Conservation (phyloP, 2,329 filamentous ascomycete species). For the Pseudohalonectria lignicola region DNA sequence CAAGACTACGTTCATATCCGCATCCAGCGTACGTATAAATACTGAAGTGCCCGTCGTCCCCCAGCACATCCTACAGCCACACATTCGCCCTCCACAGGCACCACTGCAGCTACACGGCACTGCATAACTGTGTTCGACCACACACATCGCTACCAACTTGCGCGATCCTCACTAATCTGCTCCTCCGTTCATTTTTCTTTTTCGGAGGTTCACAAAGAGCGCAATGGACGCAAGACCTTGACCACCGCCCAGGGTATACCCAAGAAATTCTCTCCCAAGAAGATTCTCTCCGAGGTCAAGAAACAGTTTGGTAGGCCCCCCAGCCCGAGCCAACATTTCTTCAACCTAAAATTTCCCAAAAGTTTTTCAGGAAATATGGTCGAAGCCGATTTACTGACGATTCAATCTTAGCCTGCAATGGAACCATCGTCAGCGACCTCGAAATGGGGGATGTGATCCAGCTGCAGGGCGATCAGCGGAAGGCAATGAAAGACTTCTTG, state of each 20-base stretch:
- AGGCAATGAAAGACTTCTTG: constrained; percentile 96
- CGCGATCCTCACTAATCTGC: too few relatives aligned
- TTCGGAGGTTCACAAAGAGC: constrained; percentile 53
- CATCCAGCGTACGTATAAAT: constrained; percentile 75
- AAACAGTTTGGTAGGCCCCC: constrained; percentile 88
- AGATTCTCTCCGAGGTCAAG: constrained; percentile 99
- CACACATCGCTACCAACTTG: too few relatives aligned
- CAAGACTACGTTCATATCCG: constrained; percentile 99
- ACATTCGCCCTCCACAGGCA: too few relatives aligned
- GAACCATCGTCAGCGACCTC: constrained; percentile 90
- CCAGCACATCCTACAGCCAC: too few relatives aligned
- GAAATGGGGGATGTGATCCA: constrained; percentile 99
- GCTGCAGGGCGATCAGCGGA: constrained; percentile 98
- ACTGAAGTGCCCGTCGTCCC: too few relatives aligned
- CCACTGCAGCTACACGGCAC: too few relatives aligned
- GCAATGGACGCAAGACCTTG: constrained; percentile 99
- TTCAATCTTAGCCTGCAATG: constrained; percentile 66
- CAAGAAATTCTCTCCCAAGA: constrained; percentile 99
- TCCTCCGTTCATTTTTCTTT: constrained; percentile 1
- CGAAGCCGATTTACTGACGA: too few relatives aligned
- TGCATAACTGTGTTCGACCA: too few relatives aligned
- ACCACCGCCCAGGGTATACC: constrained; percentile 98
- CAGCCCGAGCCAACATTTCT: too few relatives aligned
- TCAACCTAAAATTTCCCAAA: too few relatives aligned
- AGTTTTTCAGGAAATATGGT: too few relatives aligned